Evolutionary conservation across 495 filamentous ascomycete genomes (phyloP).

Genomic region (Tirmania nivea): DNA sequence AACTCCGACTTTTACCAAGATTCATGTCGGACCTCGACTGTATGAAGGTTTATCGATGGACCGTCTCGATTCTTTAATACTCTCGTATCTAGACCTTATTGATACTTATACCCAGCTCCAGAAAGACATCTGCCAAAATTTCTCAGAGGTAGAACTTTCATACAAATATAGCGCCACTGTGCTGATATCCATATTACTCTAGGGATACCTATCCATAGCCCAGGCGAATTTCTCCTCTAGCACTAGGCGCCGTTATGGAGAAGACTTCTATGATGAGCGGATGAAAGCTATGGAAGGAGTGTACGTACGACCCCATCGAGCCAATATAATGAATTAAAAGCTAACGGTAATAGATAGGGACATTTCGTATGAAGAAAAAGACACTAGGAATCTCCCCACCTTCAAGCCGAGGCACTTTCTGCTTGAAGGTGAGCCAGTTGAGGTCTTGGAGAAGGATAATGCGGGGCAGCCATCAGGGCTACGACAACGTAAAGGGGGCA

Average conservation of each 20-base stretch:
- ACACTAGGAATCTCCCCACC: background rate
- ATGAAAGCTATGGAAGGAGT: constrained; percentile 22
- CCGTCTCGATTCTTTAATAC: constrained; percentile 5
- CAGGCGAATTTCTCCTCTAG: constrained; percentile 25
- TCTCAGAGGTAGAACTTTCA: no score
- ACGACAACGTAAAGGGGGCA: no score
- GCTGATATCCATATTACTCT: no score
- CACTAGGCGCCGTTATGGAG: constrained; percentile 20
- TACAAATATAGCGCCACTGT: no score
- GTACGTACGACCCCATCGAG: constrained; percentile 5
- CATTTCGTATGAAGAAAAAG: background rate
- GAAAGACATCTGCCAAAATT: no score
- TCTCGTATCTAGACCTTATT: constrained; percentile 9
- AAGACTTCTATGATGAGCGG: constrained; percentile 26
- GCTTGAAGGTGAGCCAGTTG: background rate
- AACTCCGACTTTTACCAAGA: no score
- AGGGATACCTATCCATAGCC: constrained; percentile 22
- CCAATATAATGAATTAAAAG: background rate
- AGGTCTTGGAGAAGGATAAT: no score
- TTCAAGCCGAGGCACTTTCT: background rate
- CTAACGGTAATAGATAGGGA: background rate
- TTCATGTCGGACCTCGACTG: no score
- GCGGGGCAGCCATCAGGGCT: no score
- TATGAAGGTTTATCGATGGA: no score
- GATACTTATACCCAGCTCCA: constrained; percentile 9